These are phyloP conservation scores for Brettanomyces nanus DNA, from an alignment of 805 yeast genomes.

Conservation along the genomic window DNA sequence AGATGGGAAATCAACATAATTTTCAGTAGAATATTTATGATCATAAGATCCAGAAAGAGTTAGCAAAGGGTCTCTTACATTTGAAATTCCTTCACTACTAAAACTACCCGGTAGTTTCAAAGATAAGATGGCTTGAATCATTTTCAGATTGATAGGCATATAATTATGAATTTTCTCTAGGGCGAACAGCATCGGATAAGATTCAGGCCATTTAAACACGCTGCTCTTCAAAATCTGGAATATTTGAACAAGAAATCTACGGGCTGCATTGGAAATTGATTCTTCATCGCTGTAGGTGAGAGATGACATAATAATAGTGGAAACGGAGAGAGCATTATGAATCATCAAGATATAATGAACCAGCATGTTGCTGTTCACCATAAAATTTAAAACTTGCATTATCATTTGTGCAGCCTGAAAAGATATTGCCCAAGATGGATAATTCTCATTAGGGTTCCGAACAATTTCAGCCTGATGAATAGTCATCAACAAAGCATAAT, in stretches of 20 bases:
- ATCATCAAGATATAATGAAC: slow-evolving; percentile 30
- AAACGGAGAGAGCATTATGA: slow-evolving; percentile 39
- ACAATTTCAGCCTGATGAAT: slow-evolving; percentile 64
- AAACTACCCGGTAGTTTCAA: too few species aligned
- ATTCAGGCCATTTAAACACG: slow-evolving; percentile 48
- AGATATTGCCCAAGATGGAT: slow-evolving; percentile 71
- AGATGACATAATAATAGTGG: slow-evolving; percentile 62
- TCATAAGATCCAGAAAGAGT: neutral
- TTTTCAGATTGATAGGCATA: too few species aligned
- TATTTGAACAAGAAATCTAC: slow-evolving; percentile 16
- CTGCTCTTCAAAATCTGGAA: slow-evolving; percentile 28
- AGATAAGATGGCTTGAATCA: too few species aligned
- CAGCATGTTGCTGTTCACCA: slow-evolving; percentile 48
- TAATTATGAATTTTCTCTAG: slow-evolving; percentile 37
- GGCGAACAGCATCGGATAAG: slow-evolving; percentile 43
- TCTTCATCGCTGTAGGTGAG: slow-evolving; percentile 35
- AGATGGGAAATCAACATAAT: neutral
- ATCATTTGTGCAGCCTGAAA: slow-evolving; percentile 78
- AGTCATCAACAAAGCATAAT: slow-evolving; percentile 64
- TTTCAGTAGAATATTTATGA: too few species aligned
- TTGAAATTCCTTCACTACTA: too few species aligned
- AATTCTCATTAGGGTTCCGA: slow-evolving; percentile 23
- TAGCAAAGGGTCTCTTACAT: too few species aligned
- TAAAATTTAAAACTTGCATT: slow-evolving; percentile 48
- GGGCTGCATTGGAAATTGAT: slow-evolving; percentile 17